A percentile compares a stretch with the other conserved stretches of the same genome.
Conservation (phyloP, 139 green algal genomes). For the Chlorella sp. region DNA sequence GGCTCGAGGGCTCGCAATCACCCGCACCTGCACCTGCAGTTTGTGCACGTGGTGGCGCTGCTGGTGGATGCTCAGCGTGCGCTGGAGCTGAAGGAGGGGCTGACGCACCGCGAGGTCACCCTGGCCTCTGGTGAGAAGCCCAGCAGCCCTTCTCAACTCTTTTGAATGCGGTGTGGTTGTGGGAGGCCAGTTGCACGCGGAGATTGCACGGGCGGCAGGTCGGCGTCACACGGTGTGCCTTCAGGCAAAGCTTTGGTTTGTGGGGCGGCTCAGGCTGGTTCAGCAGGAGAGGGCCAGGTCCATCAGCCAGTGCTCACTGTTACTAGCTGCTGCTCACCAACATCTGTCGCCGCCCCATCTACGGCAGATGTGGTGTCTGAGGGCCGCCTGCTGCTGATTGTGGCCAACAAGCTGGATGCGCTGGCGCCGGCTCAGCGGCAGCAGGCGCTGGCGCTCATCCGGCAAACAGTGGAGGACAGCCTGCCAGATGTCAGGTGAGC, state of each 20-base stretch:
- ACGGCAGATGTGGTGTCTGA: slow-evolving; percentile 52
- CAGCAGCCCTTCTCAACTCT: too few relatives aligned
- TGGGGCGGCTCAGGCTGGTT: too few relatives aligned
- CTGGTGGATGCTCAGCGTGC: slow-evolving; percentile 77
- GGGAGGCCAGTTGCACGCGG: too few relatives aligned
- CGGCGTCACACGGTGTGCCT: too few relatives aligned
- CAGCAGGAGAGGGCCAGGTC: too few relatives aligned
- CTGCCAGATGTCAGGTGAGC: slow-evolving; percentile 46
- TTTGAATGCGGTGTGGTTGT: too few relatives aligned
- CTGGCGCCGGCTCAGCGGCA: slow-evolving; percentile 37
- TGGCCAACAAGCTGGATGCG: slow-evolving; percentile 85
- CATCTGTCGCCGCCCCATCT: neutral
- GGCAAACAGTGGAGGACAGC: slow-evolving; percentile 17
- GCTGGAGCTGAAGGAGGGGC: slow-evolving; percentile 41
- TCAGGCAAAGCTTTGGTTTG: too few relatives aligned
- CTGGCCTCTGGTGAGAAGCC: slow-evolving; percentile 58
- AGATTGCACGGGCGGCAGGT: too few relatives aligned
- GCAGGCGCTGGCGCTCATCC: slow-evolving; percentile 37
- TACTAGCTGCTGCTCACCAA: neutral
- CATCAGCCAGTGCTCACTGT: too few relatives aligned
- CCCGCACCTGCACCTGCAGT: neutral
- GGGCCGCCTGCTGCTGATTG: slow-evolving; percentile 80
- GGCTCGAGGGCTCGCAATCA: too few relatives aligned
- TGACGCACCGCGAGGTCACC: slow-evolving; percentile 70
- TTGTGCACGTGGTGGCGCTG: slow-evolving; percentile 88